Conservation (phyloP, 768 basidiomycete genomes). For the Postia placenta region DNA sequence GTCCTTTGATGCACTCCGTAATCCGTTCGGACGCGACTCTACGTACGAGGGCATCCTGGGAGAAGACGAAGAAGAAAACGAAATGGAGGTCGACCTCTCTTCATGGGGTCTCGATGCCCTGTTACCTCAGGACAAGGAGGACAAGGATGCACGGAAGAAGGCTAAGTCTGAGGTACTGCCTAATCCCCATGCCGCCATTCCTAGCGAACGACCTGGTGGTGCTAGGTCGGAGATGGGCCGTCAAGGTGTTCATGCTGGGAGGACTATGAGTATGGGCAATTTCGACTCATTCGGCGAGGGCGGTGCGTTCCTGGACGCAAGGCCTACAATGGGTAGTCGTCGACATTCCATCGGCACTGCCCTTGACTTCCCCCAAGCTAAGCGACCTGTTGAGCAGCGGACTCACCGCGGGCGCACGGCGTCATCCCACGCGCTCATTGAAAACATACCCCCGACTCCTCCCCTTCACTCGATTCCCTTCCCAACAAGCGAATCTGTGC, state of each 20-base stretch:
- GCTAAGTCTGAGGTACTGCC: conserved; percentile 35
- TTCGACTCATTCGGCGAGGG: conserved; percentile 47
- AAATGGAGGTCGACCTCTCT: conserved; percentile 70
- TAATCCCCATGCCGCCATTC: conserved; percentile 33
- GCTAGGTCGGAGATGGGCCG: conserved; percentile 3
- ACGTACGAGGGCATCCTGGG: conserved; percentile 45
- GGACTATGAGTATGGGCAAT: conserved; percentile 65
- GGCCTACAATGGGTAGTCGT: conserved; percentile 29
- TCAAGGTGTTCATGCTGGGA: conserved; percentile 19
- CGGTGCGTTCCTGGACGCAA: conserved; percentile 40
- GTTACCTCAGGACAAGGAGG: conserved; percentile 54
- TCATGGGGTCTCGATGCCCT: conserved; percentile 83
- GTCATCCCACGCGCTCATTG: conserved; percentile 43
- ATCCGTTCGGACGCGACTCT: conserved; percentile 69
- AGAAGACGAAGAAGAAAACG: conserved; percentile 41
- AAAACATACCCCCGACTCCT: conserved; percentile 32
- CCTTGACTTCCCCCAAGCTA: conserved; percentile 34
- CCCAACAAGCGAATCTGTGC: conserved; percentile 37
- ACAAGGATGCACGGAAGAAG: conserved; percentile 18
- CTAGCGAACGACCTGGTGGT: conserved; percentile 6
- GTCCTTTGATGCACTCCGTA: conserved; percentile 60
- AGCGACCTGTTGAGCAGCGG: conserved; percentile 29
- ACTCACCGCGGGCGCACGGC: conserved; percentile 44
- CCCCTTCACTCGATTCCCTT: conserved; percentile 57
- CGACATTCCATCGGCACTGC: conserved; percentile 55